These are phyloP conservation scores for Dothiorella sarmentorum DNA, from an alignment of 2,329 filamentous ascomycete genomes.

Conservation along the genomic window DNA sequence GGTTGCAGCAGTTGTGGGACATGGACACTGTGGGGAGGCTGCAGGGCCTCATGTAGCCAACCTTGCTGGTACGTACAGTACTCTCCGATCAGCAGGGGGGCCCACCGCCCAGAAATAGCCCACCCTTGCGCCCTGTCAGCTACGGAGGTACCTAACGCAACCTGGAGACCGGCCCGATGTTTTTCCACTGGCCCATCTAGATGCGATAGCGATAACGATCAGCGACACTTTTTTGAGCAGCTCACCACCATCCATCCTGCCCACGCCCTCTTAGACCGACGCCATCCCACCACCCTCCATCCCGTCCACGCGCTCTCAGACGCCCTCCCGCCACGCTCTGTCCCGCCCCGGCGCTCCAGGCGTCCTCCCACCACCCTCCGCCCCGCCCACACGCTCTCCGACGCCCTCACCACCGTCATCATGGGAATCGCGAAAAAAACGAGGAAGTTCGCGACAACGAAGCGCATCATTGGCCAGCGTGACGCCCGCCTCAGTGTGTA, in stretches of 20 bases:
- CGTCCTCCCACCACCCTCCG: background rate
- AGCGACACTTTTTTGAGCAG: background rate
- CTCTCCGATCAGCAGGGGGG: constrained; percentile 5
- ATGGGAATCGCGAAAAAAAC: constrained; percentile 92
- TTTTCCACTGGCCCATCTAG: background rate
- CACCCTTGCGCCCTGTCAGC: background rate
- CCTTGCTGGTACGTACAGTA: background rate
- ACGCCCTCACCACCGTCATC: constrained; percentile 22
- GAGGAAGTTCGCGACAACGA: constrained; percentile 81
- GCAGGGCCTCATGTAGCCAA: constrained; percentile 2
- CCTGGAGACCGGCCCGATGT: background rate
- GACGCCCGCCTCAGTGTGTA: constrained; percentile 53
- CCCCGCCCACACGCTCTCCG: background rate
- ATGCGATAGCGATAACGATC: background rate
- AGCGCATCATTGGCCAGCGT: constrained; percentile 76
- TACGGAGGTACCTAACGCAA: too few species aligned
- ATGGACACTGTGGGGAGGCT: background rate
- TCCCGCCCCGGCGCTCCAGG: background rate
- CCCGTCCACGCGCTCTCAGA: too few species aligned
- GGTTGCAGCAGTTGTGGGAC: constrained; percentile 14
- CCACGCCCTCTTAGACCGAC: background rate
- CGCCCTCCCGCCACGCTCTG: background rate
- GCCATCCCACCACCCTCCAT: background rate
- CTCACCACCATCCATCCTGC: background rate
- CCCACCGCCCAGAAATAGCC: background rate